Conservation (phyloP, 2,329 filamentous ascomycete species). For the Furcasterigmium furcatum region DNA sequence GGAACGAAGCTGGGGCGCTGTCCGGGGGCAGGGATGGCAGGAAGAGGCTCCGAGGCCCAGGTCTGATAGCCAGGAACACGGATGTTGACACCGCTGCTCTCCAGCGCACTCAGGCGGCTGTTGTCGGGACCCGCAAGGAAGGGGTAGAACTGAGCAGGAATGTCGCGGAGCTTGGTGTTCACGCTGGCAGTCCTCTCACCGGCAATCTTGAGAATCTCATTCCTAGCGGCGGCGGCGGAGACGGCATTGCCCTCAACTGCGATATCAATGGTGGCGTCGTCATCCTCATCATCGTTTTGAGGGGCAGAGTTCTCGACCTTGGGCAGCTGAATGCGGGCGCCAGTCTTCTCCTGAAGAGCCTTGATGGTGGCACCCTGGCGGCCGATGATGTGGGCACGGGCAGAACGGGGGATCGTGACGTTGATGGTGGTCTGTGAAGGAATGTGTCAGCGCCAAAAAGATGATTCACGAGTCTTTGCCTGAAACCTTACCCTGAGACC, state of each 20-base stretch:
- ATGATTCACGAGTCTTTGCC: too few relatives aligned
- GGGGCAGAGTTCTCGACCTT: slow-evolving; percentile 58
- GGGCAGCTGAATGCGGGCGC: slow-evolving; percentile 86
- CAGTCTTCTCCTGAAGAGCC: slow-evolving; percentile 82
- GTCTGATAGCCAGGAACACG: slow-evolving; percentile 79
- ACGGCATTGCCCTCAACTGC: slow-evolving; percentile 88
- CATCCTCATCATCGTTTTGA: slow-evolving; percentile 69
- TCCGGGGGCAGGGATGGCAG: slow-evolving; percentile 57
- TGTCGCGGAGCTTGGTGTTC: slow-evolving; percentile 75
- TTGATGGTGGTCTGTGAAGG: slow-evolving; percentile 52
- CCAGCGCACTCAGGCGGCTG: slow-evolving; percentile 62
- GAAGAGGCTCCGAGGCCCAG: slow-evolving; percentile 68
- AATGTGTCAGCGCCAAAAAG: too few relatives aligned
- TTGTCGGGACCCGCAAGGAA: slow-evolving; percentile 86
- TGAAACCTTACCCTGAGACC: slow-evolving; percentile 67
- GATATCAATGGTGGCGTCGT: slow-evolving; percentile 82
- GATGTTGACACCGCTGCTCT: slow-evolving; percentile 75
- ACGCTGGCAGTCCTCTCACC: slow-evolving; percentile 81
- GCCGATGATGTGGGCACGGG: slow-evolving; percentile 88
- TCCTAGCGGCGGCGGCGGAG: slow-evolving; percentile 77
- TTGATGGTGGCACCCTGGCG: slow-evolving; percentile 88
- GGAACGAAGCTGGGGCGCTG: slow-evolving; percentile 69
- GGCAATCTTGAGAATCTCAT: slow-evolving; percentile 83
- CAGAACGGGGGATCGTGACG: slow-evolving; percentile 78
- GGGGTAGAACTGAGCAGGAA: slow-evolving; percentile 91